Evolutionary conservation across 208 protist species (phyloP).

Genomic region (Leishmania gerbilli): DNA sequence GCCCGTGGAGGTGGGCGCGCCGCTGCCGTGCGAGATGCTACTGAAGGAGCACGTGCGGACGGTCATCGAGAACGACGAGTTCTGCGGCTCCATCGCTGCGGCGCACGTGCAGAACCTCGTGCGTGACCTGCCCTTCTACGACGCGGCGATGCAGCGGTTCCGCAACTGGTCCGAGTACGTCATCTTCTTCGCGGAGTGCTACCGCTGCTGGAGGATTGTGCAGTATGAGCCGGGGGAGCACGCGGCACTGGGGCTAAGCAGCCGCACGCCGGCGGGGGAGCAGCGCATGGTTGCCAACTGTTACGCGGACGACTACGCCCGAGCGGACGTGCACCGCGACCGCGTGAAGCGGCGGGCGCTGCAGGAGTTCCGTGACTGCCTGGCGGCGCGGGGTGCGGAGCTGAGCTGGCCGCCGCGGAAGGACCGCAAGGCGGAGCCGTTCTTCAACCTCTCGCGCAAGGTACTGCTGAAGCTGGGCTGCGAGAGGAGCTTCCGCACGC

Average conservation of each 20-base stretch:
- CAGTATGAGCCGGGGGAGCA: constrained; percentile 47
- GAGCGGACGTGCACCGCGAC: constrained; percentile 53
- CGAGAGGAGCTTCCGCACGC: constrained; percentile 40
- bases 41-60: constrained; percentile 67
- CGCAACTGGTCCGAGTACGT: constrained; percentile 64
- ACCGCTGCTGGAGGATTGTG: constrained; percentile 47
- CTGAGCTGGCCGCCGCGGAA: neutral
- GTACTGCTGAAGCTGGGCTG: constrained; percentile 14
- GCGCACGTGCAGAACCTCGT: constrained; percentile 80
- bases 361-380: constrained; percentile 33
- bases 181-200: constrained; percentile 37
- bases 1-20: constrained; percentile 19
- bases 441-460: constrained; percentile 10
- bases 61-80: constrained; percentile 75
- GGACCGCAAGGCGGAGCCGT: constrained; percentile 5
- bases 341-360: constrained; percentile 43
- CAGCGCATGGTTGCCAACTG: constrained; percentile 58
- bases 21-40: constrained; percentile 60
- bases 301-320: constrained; percentile 27
- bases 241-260: constrained; percentile 43
- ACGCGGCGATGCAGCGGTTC: constrained; percentile 46
- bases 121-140: constrained; percentile 68
- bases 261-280: constrained; percentile 43
- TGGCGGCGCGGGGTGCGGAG: constrained; percentile 10
- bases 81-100: constrained; percentile 60